Evolutionary conservation across 371 early-diverging fungal species (phyloP), one percentile per base, ranked within the genome.

Genomic region (Apophysomyces trapeziformis): DNA sequence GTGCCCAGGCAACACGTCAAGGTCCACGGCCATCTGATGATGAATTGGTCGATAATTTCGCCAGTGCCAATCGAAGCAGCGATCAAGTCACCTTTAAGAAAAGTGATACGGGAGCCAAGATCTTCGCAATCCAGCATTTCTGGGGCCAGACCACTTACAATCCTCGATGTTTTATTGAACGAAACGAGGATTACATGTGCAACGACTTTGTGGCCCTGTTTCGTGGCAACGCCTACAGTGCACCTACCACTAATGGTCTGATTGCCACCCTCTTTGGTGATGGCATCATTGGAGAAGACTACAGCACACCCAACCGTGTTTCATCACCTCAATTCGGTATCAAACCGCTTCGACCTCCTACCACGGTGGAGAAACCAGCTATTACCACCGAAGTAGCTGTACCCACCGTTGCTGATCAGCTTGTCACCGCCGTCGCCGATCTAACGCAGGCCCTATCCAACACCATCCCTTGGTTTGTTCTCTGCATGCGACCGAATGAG

Each of bases 141-240:
- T 84, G 90, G 59, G 88, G 86, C 36, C 76, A 85, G 64, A 89
- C 90, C n/a, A 83, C 79, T 4, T 97, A 97, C 68, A 84, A 85
- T 37, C 83, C 87, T 45, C 82, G 83, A 39, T 84, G 85, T 16
- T 92, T 95, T 65, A 67, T 89, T 62, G 90, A 88, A 37, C 67
- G 76, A 63, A 93, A 95, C 74, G 76, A 84, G 54, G 94, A 92
- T 59, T 79, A 85, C 57, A 77, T 94, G 44, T 82, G 84, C 47
- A 83, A 91, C 14, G 96, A 96, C 72, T 93, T 95, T 72, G 85
- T 94, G 14, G 73, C 89, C 35, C 74, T 95, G 26, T 91, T 95
- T 71, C 77, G 86, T 13, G 92, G 80, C 35, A 73, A 68, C 65
- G 77, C 78, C 0, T 77, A 80, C 50, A 71, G 61, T 38, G 61